Base-by-base conservation (phyloP, 768 basidiomycete genomes). In the Baorangia bicolor region DNA sequence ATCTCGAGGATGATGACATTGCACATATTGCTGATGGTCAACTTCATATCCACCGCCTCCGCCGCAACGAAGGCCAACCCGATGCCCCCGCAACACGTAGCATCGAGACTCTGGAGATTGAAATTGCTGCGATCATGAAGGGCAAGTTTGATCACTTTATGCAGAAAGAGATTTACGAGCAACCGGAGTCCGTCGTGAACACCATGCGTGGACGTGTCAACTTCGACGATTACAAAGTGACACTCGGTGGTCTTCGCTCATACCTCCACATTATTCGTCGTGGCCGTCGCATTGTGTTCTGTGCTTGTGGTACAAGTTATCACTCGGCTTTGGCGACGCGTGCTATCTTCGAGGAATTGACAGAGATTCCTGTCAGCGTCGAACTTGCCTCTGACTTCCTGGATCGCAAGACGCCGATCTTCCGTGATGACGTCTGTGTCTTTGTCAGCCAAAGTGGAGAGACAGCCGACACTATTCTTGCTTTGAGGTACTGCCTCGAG, bases 61-160 rank as follows among this genome's bases (percentile, higher is more conserved):
- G 97, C 62, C 87, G 92, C 70, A 86, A 90, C 62, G 93, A 92
- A 60, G 78, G 82, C 37, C 82, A 82, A 61, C 72, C 78, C 45
- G 85, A 86, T 31, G 69, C 91, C 25, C 67, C 65, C 31, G 65
- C 70, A 8, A 96, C 94, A 33, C 91, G 97, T 62, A 93, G 85
- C 61, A 98, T 99, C 73, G 97, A 98, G 78, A 97, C 94, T 6
- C 86, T 99, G 64, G 97, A 98, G 76, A 86, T 99, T 61, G 97
- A 99, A 75, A 85, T 99, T 43, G 96, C 96, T n/a, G 97, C 96
- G 63, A 98, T 99, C 78, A 98, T 98, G 97, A 99, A 99, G 82
- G 97, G 97, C 70, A 93, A 94, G 74, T 99, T 98, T 72, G 93
- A 93, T 70, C 95, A 96, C 70, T 99, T 99, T 78, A 99, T 99